Evolutionary conservation across 2,329 filamentous ascomycete genomes (phyloP).

Genomic region (Trichoderma arundinaceum): DNA sequence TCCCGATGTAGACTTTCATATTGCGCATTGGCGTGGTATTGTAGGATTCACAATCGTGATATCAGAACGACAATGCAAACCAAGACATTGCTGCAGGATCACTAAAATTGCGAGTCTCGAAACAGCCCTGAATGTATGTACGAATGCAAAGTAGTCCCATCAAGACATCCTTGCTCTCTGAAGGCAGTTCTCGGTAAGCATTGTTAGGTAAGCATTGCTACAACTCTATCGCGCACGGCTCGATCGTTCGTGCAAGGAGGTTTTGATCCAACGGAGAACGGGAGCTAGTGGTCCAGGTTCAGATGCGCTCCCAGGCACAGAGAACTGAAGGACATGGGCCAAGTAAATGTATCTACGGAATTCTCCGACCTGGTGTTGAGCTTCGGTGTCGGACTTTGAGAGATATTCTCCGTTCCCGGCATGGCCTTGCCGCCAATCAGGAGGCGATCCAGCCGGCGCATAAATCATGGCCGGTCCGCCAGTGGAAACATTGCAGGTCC

Average conservation of each 20-base stretch:
- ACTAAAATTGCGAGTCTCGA: background rate
- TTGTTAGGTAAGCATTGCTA: conserved; percentile 6
- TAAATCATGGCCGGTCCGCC: conserved; percentile 26
- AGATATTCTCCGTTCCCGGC: conserved; percentile 12
- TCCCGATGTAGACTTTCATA: too few species aligned
- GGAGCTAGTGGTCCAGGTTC: conserved; percentile 6
- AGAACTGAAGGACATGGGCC: too few species aligned
- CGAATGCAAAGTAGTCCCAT: too few species aligned
- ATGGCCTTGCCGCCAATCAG: conserved; percentile 1
- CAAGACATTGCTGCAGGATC: too few species aligned
- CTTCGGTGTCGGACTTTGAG: conserved; percentile 23
- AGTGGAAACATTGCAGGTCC: background rate
- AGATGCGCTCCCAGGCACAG: background rate
- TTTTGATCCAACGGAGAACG: background rate
- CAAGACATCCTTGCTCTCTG: too few species aligned
- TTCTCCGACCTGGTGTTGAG: background rate
- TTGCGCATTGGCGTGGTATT: too few species aligned
- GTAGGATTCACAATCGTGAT: too few species aligned
- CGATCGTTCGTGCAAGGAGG: conserved; percentile 7
- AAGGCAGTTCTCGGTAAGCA: background rate
- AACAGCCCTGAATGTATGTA: too few species aligned
- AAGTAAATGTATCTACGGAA: background rate
- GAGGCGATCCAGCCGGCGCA: background rate
- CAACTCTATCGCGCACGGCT: background rate
- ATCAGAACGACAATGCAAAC: too few species aligned